A percentile compares a stretch with the other conserved stretches of the same genome.
phyloP scores from a whole-genome alignment of 805 yeast genomes.

The Isabelozyma heimii region DNA sequence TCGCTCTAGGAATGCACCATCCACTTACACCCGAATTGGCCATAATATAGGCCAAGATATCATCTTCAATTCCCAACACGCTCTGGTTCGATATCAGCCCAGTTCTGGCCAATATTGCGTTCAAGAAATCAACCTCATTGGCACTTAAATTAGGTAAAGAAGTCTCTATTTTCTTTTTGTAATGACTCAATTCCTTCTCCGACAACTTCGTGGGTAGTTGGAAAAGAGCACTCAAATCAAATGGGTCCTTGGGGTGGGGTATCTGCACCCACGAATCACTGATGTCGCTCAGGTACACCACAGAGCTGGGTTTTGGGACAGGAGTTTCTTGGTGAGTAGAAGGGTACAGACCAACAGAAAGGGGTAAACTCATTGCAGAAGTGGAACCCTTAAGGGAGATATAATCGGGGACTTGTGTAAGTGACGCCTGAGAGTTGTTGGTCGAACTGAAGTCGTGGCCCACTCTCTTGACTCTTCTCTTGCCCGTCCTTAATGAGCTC shows the following conservation, averaged over 20 bases:
- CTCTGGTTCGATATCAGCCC: conserved; percentile 20
- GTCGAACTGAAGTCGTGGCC: conserved; percentile 3
- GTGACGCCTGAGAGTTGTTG: not conserved
- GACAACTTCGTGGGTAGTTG: conserved; percentile 28
- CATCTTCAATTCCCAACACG: conserved; percentile 27
- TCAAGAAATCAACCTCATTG: conserved; percentile 12
- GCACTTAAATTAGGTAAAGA: conserved; percentile 1
- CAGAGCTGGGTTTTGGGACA: not conserved
- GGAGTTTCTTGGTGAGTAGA: too few relatives aligned
- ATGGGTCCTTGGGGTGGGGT: not conserved
- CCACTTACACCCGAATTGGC: conserved; percentile 51
- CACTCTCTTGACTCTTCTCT: conserved; percentile 10
- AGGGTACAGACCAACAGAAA: too few relatives aligned
- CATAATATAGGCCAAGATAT: conserved; percentile 53
- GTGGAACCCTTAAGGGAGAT: too few relatives aligned
- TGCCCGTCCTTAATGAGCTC: conserved; percentile 4
- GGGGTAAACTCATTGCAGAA: too few relatives aligned
- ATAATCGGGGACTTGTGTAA: not conserved
- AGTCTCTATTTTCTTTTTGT: conserved; percentile 35
- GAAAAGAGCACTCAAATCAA: conserved; percentile 12
- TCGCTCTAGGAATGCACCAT: conserved; percentile 76
- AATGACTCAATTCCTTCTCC: conserved; percentile 41
- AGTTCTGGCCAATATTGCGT: conserved; percentile 4
- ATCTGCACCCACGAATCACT: not conserved
- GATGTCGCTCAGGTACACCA: not conserved